Percentiles rank a stretch among this genome's conserved stretches.
These are phyloP conservation scores for Cercospora sojina DNA, from an alignment of 2,329 filamentous ascomycete genomes.

Conservation along the genomic window DNA sequence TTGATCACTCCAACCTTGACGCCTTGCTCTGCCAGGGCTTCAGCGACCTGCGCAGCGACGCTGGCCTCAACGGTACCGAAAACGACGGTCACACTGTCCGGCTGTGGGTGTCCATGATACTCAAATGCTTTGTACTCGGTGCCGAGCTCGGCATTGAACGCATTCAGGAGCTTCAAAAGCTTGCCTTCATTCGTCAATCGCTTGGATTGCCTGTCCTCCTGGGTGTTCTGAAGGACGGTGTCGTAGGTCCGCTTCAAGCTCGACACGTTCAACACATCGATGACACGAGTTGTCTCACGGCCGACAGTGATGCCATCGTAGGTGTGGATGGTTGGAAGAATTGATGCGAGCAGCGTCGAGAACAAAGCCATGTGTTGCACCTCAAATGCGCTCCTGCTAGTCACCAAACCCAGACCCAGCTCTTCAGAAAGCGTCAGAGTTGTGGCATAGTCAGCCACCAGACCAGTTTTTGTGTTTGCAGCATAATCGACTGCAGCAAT, in stretches of 20 bases:
- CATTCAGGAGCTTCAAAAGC: conserved; percentile 66
- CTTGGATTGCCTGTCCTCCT: conserved; percentile 49
- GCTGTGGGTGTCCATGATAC: conserved; percentile 78
- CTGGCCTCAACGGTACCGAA: conserved; percentile 92
- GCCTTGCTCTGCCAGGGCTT: conserved; percentile 68
- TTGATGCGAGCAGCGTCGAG: conserved; percentile 73
- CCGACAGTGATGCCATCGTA: conserved; percentile 81
- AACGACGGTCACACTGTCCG: conserved; percentile 82
- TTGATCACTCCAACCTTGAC: conserved; percentile 83
- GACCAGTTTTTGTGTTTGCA: conserved; percentile 59
- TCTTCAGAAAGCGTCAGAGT: conserved; percentile 83
- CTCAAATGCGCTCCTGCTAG: conserved; percentile 84
- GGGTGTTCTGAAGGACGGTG: conserved; percentile 63
- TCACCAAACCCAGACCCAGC: conserved; percentile 79
- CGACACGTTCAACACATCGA: conserved; percentile 74
- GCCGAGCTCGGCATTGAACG: conserved; percentile 86
- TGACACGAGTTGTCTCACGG: conserved; percentile 76
- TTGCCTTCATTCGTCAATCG: conserved; percentile 70
- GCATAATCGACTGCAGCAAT: conserved; percentile 87
- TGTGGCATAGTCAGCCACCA: conserved; percentile 84
- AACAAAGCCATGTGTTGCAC: conserved; percentile 94
- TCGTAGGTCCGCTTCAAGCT: conserved; percentile 69
- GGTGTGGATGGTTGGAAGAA: conserved; percentile 74
- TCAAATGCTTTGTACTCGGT: conserved; percentile 93
- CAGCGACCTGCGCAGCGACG: conserved; percentile 76